Evolutionary conservation across 1,284 basidiomycete genomes (phyloP).

Genomic region (Ganoderma leucocontextum): DNA sequence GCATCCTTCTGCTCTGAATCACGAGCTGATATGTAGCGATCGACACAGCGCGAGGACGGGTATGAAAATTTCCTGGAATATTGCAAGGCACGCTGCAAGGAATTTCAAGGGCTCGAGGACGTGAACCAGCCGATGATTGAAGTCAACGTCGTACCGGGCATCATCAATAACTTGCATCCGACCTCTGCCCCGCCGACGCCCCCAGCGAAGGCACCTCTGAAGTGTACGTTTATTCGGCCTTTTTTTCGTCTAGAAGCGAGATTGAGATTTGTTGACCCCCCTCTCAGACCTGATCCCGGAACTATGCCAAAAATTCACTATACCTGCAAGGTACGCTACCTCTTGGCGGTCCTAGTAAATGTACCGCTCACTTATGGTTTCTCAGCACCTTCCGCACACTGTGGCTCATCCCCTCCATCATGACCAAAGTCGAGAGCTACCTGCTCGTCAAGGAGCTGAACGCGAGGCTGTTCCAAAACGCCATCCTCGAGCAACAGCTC

Average conservation of each 20-base stretch:
- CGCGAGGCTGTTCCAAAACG: constrained; percentile 67
- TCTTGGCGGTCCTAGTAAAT: background rate
- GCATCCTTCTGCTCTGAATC: constrained; percentile 26
- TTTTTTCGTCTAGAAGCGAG: background rate
- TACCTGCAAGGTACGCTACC: constrained; percentile 70
- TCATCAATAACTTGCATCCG: constrained; percentile 64
- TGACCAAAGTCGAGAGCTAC: constrained; percentile 71
- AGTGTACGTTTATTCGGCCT: constrained; percentile 52
- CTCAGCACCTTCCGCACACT: constrained; percentile 69
- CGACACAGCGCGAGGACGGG: constrained; percentile 60
- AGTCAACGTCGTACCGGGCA: constrained; percentile 58
- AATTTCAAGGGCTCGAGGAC: constrained; percentile 67
- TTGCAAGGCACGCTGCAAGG: constrained; percentile 64
- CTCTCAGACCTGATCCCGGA: constrained; percentile 78
- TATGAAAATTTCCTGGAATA: constrained; percentile 70
- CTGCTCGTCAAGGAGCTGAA: constrained; percentile 82
- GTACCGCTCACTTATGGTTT: constrained; percentile 17
- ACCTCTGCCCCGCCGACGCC: constrained; percentile 48
- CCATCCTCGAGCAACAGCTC: constrained; percentile 66
- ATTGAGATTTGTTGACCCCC: background rate
- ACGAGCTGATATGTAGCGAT: constrained; percentile 14
- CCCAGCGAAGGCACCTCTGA: constrained; percentile 53
- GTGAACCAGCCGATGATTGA: constrained; percentile 77
- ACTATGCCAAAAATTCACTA: constrained; percentile 71
- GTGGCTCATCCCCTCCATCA: constrained; percentile 76